Evolutionary conservation across 2,329 filamentous ascomycete genomes (phyloP).

Genomic region (Fusarium verticillioides): DNA sequence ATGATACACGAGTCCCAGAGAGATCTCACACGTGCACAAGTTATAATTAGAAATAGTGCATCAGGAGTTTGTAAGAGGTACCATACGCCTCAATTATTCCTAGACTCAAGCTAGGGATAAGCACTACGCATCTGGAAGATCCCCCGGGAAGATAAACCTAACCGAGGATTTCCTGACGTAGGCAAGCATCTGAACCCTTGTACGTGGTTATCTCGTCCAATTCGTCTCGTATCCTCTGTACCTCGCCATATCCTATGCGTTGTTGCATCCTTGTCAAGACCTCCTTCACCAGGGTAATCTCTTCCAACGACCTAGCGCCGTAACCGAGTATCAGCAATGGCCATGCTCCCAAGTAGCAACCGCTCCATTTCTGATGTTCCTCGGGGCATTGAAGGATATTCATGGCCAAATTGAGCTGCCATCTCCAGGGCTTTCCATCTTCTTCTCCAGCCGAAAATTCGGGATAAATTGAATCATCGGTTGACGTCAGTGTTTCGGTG

Average conservation of each 20-base stretch:
- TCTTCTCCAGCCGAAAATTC: accelerated
- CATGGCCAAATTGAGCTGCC: not conserved
- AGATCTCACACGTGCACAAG: not conserved
- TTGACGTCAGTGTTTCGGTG: not conserved
- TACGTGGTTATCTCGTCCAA: not conserved
- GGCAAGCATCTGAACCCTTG: not conserved
- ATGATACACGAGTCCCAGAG: accelerated
- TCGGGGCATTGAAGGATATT: not conserved
- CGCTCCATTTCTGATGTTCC: not conserved
- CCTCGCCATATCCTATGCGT: not conserved
- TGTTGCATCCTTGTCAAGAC: not conserved
- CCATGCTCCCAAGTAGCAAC: not conserved
- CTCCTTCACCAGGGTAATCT: not conserved
- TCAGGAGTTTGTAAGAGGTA: too few relatives aligned
- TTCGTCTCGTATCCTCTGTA: not conserved
- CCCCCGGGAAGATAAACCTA: not conserved
- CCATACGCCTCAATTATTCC: too few relatives aligned
- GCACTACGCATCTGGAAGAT: not conserved
- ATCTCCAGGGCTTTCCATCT: not conserved
- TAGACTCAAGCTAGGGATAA: too few relatives aligned
- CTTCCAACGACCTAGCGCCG: not conserved
- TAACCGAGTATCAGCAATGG: not conserved
- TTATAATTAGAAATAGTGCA: too few relatives aligned
- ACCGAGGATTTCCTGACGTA: not conserved
- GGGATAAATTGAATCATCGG: accelerated